A percentile compares a stretch with the other conserved stretches of the same genome.
phyloP scores from a whole-genome alignment of 2,329 filamentous ascomycete genomes.

The Exserohilum turcica region DNA sequence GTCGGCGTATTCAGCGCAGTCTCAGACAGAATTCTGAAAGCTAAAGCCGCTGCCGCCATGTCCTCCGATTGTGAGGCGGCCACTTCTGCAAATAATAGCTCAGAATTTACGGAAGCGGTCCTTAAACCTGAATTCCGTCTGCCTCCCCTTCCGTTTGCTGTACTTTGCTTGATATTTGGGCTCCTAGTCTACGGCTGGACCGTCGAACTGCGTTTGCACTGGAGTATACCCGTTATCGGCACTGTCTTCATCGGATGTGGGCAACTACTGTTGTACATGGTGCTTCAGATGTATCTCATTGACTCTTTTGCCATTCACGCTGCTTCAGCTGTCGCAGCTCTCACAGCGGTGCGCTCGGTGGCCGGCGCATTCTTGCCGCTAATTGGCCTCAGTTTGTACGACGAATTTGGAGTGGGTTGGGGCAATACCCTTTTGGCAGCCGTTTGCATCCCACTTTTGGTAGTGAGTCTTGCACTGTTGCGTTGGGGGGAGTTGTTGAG shows the following conservation, averaged over 20 bases:
- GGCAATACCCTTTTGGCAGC: no score
- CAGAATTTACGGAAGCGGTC: no score
- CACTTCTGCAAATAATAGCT: no score
- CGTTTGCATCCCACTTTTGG: neutral
- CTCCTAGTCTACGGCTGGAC: slow-evolving; percentile 41
- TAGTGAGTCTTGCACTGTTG: neutral
- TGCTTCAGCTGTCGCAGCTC: no score
- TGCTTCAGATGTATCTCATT: no score
- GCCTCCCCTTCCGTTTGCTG: neutral
- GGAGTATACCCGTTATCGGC: slow-evolving; percentile 35
- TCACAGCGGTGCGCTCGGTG: no score
- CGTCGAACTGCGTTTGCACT: slow-evolving; percentile 28
- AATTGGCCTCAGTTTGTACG: no score
- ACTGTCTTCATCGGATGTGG: slow-evolving; percentile 11
- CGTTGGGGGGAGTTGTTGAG: neutral
- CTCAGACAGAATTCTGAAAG: slow-evolving; percentile 34
- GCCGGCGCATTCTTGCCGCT: no score
- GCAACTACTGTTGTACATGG: no score
- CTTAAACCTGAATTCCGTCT: slow-evolving; percentile 21
- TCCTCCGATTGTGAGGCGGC: no score
- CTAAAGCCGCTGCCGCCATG: slow-evolving; percentile 7
- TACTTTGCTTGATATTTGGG: slow-evolving; percentile 11
- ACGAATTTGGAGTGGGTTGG: no score
- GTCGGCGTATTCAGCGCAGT: slow-evolving; percentile 36
- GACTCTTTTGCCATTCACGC: no score